These are phyloP conservation scores for Candida oleophila DNA, from an alignment of 805 yeast genomes.

Conservation along the genomic window DNA sequence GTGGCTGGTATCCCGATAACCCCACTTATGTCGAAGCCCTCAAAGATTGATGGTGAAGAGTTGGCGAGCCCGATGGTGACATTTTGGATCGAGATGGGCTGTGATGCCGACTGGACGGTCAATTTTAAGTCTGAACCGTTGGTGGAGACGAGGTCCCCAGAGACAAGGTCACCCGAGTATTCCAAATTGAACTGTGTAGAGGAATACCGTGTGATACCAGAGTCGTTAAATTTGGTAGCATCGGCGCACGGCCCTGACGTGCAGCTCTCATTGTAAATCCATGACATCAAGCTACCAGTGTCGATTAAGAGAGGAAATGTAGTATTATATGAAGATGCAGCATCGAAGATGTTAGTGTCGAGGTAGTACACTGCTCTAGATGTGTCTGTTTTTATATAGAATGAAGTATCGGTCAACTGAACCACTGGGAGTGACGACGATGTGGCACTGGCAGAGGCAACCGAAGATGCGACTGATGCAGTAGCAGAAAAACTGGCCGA, in stretches of 20 bases:
- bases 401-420: neutral
- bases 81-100: slow-evolving; percentile 15
- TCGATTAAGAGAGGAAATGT: slow-evolving; percentile 55
- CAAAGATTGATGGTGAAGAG: slow-evolving; percentile 52
- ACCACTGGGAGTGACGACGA: slow-evolving; percentile 1
- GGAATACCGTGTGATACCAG: slow-evolving; percentile 13
- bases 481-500: neutral
- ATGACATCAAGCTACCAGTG: slow-evolving; percentile 63
- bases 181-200: slow-evolving; percentile 43
- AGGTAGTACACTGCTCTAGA: slow-evolving; percentile 21
- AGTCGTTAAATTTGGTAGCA: slow-evolving; percentile 22
- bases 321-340: slow-evolving; percentile 22
- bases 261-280: slow-evolving; percentile 61
- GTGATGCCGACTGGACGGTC: slow-evolving; percentile 35
- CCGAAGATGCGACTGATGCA: neutral
- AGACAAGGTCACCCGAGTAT: slow-evolving; percentile 54
- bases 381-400: slow-evolving; percentile 12
- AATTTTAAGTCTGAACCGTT: slow-evolving; percentile 24
- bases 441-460: neutral
- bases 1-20: slow-evolving; percentile 58
- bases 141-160: slow-evolving; percentile 45
- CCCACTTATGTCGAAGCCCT: slow-evolving; percentile 54
- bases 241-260: slow-evolving; percentile 39
- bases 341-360: slow-evolving; percentile 16
- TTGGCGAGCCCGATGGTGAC: slow-evolving; percentile 55